phyloP scores from a whole-genome alignment of 495 filamentous ascomycete genomes.

The Cercophora samala region DNA sequence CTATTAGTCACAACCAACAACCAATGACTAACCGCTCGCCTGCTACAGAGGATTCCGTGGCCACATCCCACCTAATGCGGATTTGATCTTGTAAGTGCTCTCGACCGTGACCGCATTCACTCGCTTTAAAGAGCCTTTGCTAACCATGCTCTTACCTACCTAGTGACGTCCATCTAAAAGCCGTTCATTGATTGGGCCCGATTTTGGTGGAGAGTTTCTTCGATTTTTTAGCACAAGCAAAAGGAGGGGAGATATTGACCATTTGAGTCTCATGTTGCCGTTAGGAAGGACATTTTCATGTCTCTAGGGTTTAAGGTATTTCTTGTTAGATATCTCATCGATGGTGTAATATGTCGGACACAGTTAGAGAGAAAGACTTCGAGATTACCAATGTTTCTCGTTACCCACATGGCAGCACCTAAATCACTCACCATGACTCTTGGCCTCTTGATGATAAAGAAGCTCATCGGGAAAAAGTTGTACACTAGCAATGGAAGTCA shows the following conservation, averaged over 20 bases:
- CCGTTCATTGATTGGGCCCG: slow-evolving; percentile 35
- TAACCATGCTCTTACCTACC: not conserved
- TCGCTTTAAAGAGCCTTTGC: not conserved
- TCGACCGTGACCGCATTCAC: slow-evolving; percentile 11
- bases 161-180: slow-evolving; percentile 53
- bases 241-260: not conserved
- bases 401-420: not conserved
- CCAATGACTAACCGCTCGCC: not conserved
- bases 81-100: slow-evolving; percentile 53
- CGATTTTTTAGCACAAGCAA: not conserved
- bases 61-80: slow-evolving; percentile 55
- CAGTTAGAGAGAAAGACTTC: not conserved
- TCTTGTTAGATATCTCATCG: too few species aligned
- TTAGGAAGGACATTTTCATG: not conserved
- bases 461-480: not conserved
- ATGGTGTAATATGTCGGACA: too few species aligned
- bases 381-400: too few species aligned
- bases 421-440: not conserved
- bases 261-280: not conserved
- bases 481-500: slow-evolving; percentile 3
- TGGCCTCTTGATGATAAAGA: not conserved
- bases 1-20: not conserved
- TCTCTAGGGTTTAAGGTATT: not conserved
- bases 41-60: slow-evolving; percentile 59
- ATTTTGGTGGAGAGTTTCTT: not conserved